A percentile compares a stretch with the other conserved stretches of the same genome.
phyloP scores from a whole-genome alignment of 164 flowering plant species.

The Amborella trichopoda region DNA sequence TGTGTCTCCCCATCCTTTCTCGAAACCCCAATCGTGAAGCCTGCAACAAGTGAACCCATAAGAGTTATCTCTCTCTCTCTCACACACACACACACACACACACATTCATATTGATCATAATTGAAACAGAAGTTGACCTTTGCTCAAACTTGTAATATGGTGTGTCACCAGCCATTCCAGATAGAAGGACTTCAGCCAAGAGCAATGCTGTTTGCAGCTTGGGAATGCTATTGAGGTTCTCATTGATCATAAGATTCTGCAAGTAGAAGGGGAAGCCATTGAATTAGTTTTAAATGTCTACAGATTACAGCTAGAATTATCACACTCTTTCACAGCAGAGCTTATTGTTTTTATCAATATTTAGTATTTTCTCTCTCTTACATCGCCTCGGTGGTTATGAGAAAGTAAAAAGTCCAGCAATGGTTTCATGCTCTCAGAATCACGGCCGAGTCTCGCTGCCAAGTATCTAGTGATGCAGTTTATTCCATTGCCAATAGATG shows the following conservation, averaged over 20 bases:
- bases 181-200: constrained; percentile 42
- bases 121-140: constrained; percentile 37
- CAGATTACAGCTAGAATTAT: too few species aligned
- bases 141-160: constrained; percentile 51
- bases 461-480: constrained; percentile 47
- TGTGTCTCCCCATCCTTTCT: constrained; percentile 90
- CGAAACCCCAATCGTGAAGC: constrained; percentile 76
- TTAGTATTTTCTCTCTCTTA: constrained; percentile 11
- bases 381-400: constrained; percentile 66
- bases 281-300: background rate
- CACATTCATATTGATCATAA: too few species aligned
- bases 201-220: constrained; percentile 65
- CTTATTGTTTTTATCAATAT: background rate
- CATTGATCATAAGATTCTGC: constrained; percentile 79
- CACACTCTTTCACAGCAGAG: background rate
- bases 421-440: constrained; percentile 25
- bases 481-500: constrained; percentile 77
- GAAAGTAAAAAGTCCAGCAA: constrained; percentile 49
- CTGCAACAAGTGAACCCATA: constrained; percentile 19
- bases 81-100: too few species aligned
- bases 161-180: constrained; percentile 43
- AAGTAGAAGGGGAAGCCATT: constrained; percentile 1
- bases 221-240: constrained; percentile 34
- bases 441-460: constrained; percentile 32
- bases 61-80: too few species aligned